phyloP scores from a whole-genome alignment of 2,329 filamentous ascomycete species.

The Elsinoe batatas region DNA sequence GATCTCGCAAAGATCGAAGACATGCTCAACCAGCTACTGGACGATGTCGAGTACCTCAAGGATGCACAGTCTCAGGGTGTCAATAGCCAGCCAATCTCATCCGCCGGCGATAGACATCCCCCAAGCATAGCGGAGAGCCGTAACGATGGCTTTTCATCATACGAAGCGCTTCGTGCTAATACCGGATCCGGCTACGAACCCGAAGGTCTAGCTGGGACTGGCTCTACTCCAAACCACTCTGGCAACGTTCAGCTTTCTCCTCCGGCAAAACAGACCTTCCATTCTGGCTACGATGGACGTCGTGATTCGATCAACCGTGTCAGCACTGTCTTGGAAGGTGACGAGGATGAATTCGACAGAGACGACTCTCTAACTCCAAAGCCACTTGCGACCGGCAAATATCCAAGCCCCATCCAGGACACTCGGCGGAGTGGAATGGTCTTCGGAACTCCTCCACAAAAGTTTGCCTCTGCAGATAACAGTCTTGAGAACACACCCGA shows the following conservation, averaged over 20 bases:
- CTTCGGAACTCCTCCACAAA: slow-evolving; percentile 47
- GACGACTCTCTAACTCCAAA: slow-evolving; percentile 49
- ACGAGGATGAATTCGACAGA: slow-evolving; percentile 51
- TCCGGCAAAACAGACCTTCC: slow-evolving; percentile 29
- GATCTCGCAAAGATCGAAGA: slow-evolving; percentile 83
- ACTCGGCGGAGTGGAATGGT: slow-evolving; percentile 29
- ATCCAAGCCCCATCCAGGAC: slow-evolving; percentile 51
- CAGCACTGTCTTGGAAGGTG: slow-evolving; percentile 77
- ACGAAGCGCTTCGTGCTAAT: slow-evolving; percentile 60
- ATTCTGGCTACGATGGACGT: slow-evolving; percentile 43
- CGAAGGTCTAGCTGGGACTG: slow-evolving; percentile 67
- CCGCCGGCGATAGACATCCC: slow-evolving; percentile 17
- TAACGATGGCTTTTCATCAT: slow-evolving; percentile 50
- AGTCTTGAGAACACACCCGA: slow-evolving; percentile 70
- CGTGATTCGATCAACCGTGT: slow-evolving; percentile 65
- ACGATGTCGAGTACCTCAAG: slow-evolving; percentile 67
- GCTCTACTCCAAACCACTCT: slow-evolving; percentile 57
- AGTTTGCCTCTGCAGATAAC: slow-evolving; percentile 25
- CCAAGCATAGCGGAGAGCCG: slow-evolving; percentile 14
- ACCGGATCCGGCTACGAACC: slow-evolving; percentile 71
- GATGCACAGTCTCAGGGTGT: slow-evolving; percentile 26
- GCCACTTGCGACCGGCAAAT: neutral
- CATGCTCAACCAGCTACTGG: slow-evolving; percentile 82
- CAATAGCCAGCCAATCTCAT: slow-evolving; percentile 17
- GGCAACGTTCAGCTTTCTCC: slow-evolving; percentile 18